phyloP scores from a whole-genome alignment of 1,284 basidiomycete species.

The Fomes fomentarius region DNA sequence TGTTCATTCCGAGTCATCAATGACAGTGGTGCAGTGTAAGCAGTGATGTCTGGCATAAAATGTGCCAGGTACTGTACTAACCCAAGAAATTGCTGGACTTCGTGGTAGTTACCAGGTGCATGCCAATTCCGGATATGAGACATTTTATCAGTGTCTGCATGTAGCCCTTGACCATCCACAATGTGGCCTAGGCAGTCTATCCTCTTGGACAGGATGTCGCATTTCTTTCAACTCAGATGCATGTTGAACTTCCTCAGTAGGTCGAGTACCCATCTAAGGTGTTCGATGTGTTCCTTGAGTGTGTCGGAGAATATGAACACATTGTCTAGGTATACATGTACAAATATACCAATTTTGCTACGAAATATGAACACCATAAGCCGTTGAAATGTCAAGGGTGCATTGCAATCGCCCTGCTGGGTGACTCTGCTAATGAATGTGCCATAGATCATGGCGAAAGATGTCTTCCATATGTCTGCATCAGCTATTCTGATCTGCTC shows the following conservation, averaged over 20 bases:
- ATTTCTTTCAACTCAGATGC: constrained; percentile 29
- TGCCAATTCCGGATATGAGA: constrained; percentile 23
- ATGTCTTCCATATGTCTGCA: constrained; percentile 26
- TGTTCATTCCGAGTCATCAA: constrained; percentile 15
- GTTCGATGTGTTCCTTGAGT: constrained; percentile 32
- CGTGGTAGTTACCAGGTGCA: constrained; percentile 34
- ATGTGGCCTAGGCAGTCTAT: constrained; percentile 35
- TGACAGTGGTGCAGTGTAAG: constrained; percentile 30
- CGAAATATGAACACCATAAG: constrained; percentile 38
- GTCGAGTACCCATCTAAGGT: constrained; percentile 31
- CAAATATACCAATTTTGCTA: constrained; percentile 30
- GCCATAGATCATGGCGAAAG: constrained; percentile 30
- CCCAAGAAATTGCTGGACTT: constrained; percentile 44
- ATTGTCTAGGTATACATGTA: constrained; percentile 40
- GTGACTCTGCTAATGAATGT: constrained; percentile 34
- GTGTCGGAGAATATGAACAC: constrained; percentile 15
- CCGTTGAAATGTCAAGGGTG: constrained; percentile 34
- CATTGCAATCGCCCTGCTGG: constrained; percentile 27
- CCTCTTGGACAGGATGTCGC: constrained; percentile 23
- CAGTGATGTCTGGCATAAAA: constrained; percentile 38
- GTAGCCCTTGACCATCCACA: constrained; percentile 33
- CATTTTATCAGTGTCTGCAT: constrained; percentile 34
- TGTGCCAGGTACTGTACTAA: constrained; percentile 42
- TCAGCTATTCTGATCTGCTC: constrained; percentile 28
- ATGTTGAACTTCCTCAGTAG: constrained; percentile 23